A percentile compares a stretch with the other conserved stretches of the same genome.
These are phyloP conservation scores for Pisolithus marmoratus DNA, from an alignment of 768 basidiomycete species.

Conservation along the genomic window DNA sequence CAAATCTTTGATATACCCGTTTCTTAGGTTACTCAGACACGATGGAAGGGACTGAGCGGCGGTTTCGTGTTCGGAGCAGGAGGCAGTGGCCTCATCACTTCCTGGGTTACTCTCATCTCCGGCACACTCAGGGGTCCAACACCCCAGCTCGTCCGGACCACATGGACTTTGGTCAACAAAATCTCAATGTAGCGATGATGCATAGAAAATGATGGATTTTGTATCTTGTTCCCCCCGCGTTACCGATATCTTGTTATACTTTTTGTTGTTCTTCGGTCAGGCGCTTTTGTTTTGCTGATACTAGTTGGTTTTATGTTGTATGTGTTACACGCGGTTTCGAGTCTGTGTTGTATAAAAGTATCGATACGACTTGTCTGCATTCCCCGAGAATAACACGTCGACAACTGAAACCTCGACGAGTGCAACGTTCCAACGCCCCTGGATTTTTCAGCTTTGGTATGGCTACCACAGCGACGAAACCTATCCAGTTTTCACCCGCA, in stretches of 20 bases:
- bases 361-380: too few relatives aligned
- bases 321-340: not conserved
- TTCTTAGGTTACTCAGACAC: conserved; percentile 66
- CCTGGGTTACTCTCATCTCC: conserved; percentile 61
- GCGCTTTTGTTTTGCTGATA: not conserved
- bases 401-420: too few relatives aligned
- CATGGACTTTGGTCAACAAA: conserved; percentile 24
- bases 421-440: too few relatives aligned
- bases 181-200: conserved; percentile 18
- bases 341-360: not conserved
- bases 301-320: not conserved
- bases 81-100: conserved; percentile 78
- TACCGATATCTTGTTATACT: conserved; percentile 1
- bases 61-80: conserved; percentile 84
- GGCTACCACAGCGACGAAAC: not conserved
- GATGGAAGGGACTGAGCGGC: conserved; percentile 76
- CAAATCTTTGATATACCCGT: conserved; percentile 1
- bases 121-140: conserved; percentile 48
- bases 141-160: conserved; percentile 29
- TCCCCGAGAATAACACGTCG: too few relatives aligned
- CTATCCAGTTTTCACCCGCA: not conserved
- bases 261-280: not conserved
- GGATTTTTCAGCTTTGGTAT: too few relatives aligned
- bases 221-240: not conserved
- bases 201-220: conserved; percentile 20